A percentile compares a stretch with the other conserved stretches of the same genome.
These are phyloP conservation scores for Mallotus japonicus DNA, from an alignment of 441 rosid genomes.

Conservation along the genomic window DNA sequence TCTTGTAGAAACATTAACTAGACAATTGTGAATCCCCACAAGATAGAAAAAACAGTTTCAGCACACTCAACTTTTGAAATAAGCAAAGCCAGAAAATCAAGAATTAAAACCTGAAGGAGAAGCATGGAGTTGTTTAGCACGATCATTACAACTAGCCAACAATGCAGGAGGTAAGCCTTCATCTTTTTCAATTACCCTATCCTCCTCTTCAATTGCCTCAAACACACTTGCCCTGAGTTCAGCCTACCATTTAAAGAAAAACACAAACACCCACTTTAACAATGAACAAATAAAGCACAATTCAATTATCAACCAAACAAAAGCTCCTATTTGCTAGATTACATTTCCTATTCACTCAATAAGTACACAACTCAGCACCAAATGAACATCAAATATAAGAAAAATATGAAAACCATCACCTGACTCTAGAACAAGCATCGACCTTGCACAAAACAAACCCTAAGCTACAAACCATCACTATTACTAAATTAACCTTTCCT, in stretches of 20 bases:
- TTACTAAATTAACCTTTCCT: neutral
- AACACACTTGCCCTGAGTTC: conserved; percentile 96
- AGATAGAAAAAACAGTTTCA: conserved; percentile 5
- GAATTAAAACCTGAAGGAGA: conserved; percentile 73
- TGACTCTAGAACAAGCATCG: neutral
- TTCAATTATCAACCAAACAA: neutral
- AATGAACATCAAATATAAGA: neutral
- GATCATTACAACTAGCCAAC: conserved; percentile 91
- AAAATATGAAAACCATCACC: too few relatives aligned
- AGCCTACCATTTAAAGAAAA: conserved; percentile 47
- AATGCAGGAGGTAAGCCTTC: conserved; percentile 86
- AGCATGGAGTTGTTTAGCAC: conserved; percentile 88
- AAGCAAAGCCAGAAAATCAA: conserved; percentile 10
- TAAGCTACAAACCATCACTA: conserved; percentile 1
- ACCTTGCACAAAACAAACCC: conserved; percentile 8
- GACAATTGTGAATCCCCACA: neutral
- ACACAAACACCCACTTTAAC: neutral
- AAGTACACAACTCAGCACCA: neutral
- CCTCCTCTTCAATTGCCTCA: conserved; percentile 98
- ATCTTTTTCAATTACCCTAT: conserved; percentile 64
- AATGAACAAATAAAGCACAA: neutral
- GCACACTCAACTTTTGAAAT: neutral
- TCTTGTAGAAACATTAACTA: too few relatives aligned
- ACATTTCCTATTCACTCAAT: neutral
- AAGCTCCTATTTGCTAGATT: neutral